Evolutionary conservation across 2,329 filamentous ascomycete species (phyloP).

Genomic region (Diaporthe batatas): DNA sequence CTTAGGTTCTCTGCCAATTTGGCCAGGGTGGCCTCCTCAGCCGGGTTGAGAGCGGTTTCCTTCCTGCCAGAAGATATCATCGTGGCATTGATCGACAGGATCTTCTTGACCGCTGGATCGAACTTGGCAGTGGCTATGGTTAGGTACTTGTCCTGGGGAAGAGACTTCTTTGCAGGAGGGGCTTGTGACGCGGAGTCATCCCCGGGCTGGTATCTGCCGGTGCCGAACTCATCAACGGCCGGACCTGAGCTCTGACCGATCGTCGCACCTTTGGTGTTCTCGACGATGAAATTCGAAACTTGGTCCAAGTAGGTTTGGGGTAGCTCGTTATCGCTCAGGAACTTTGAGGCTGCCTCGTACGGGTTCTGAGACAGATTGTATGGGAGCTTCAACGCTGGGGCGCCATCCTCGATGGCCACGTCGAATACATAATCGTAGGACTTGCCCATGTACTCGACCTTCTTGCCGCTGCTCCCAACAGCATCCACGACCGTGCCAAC

Average conservation of each 20-base stretch:
- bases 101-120: slow-evolving; percentile 80
- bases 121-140: slow-evolving; percentile 81
- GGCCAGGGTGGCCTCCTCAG: slow-evolving; percentile 74
- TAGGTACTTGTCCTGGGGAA: slow-evolving; percentile 86
- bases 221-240: slow-evolving; percentile 79
- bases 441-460: slow-evolving; percentile 82
- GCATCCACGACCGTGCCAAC: slow-evolving; percentile 96
- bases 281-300: slow-evolving; percentile 91
- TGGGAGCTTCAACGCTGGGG: slow-evolving; percentile 91
- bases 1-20: slow-evolving; percentile 75
- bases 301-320: slow-evolving; percentile 90
- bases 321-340: slow-evolving; percentile 89
- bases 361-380: slow-evolving; percentile 94
- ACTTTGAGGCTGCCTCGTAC: slow-evolving; percentile 91
- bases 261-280: slow-evolving; percentile 89
- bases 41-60: slow-evolving; percentile 78
- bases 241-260: slow-evolving; percentile 73
- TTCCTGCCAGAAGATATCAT: slow-evolving; percentile 80
- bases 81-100: slow-evolving; percentile 79
- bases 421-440: slow-evolving; percentile 98
- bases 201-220: slow-evolving; percentile 82
- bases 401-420: slow-evolving; percentile 94
- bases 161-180: slow-evolving; percentile 65
- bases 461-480: slow-evolving; percentile 84
- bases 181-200: slow-evolving; percentile 58